Conservation (phyloP, 768 basidiomycete genomes). For the Arthromyces matolae region DNA sequence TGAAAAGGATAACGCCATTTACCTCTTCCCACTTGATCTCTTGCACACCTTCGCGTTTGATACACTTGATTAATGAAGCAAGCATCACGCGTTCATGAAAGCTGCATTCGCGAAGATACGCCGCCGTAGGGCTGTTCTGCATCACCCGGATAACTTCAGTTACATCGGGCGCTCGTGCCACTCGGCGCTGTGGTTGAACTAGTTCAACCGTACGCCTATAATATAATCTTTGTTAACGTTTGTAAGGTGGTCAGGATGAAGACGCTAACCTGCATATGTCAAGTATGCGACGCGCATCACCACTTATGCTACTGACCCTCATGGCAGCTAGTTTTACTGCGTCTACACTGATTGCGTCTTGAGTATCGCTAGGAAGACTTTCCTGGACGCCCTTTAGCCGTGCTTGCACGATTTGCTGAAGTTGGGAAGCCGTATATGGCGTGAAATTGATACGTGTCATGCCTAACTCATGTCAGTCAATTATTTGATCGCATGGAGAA, state of each 20-base stretch:
- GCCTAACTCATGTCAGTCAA: constrained; percentile 39
- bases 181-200: constrained; percentile 44
- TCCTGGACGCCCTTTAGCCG: constrained; percentile 61
- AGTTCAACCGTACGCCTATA: constrained; percentile 80
- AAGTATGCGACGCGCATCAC: constrained; percentile 89
- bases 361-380: constrained; percentile 44
- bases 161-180: constrained; percentile 70
- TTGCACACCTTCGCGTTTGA: constrained; percentile 79
- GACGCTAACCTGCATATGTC: constrained; percentile 82
- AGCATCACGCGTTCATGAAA: constrained; percentile 89
- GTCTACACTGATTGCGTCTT: constrained; percentile 56
- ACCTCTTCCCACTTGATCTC: constrained; percentile 87
- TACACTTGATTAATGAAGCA: constrained; percentile 75
- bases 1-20: constrained; percentile 17
- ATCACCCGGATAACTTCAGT: constrained; percentile 76
- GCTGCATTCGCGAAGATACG: constrained; percentile 77
- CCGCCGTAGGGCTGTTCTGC: constrained; percentile 89
- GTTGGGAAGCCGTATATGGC: constrained; percentile 75
- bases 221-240: not conserved
- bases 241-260: not conserved
- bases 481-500: not conserved
- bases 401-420: constrained; percentile 83
- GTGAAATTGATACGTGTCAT: constrained; percentile 92
- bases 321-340: constrained; percentile 84
- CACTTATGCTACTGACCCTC: constrained; percentile 70